Percentiles rank a stretch among this genome's conserved stretches.
Conservation (phyloP, 2,329 filamentous ascomycete species). For the Trichoderma guizhouense region DNA sequence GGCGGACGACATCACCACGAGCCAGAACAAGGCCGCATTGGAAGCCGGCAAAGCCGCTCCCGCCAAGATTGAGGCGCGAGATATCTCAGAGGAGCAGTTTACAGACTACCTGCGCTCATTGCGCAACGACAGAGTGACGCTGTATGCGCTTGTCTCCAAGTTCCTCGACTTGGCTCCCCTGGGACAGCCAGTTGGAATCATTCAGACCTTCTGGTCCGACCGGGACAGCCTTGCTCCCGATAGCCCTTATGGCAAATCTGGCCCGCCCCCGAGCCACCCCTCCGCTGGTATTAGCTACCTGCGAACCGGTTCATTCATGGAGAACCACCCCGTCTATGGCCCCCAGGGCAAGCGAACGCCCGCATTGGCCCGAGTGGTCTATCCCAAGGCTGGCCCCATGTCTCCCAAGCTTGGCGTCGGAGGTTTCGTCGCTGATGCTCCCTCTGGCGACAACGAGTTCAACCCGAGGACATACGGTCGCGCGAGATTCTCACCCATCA, state of each 20-base stretch:
- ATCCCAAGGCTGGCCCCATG: constrained; percentile 37
- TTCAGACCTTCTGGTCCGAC: constrained; percentile 26
- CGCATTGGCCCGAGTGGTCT: constrained; percentile 50
- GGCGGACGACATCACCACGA: constrained; percentile 43
- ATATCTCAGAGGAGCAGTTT: constrained; percentile 51
- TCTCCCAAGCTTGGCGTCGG: constrained; percentile 50
- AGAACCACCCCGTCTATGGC: constrained; percentile 61
- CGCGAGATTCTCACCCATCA: constrained; percentile 21
- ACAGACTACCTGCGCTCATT: constrained; percentile 50
- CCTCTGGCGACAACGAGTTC: constrained; percentile 42
- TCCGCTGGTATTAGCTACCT: constrained; percentile 62
- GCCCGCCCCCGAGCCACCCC: constrained; percentile 59
- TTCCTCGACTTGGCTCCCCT: constrained; percentile 62
- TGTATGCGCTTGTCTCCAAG: constrained; percentile 54
- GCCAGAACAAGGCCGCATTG: constrained; percentile 36
- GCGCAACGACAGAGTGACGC: constrained; percentile 47
- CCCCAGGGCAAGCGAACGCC: constrained; percentile 51
- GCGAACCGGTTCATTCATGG: constrained; percentile 51
- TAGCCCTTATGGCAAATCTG: constrained; percentile 48
- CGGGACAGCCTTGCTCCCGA: constrained; percentile 28
- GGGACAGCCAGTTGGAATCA: constrained; percentile 30
- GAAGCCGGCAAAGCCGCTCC: constrained; percentile 37
- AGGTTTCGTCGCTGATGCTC: constrained; percentile 49
- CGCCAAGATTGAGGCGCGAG: constrained; percentile 26
- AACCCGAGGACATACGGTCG: constrained; percentile 29